Percentiles rank a stretch among this genome's conserved stretches.
phyloP scores from a whole-genome alignment of 108 stramenopile genomes.

The Bacterosira constricta region DNA sequence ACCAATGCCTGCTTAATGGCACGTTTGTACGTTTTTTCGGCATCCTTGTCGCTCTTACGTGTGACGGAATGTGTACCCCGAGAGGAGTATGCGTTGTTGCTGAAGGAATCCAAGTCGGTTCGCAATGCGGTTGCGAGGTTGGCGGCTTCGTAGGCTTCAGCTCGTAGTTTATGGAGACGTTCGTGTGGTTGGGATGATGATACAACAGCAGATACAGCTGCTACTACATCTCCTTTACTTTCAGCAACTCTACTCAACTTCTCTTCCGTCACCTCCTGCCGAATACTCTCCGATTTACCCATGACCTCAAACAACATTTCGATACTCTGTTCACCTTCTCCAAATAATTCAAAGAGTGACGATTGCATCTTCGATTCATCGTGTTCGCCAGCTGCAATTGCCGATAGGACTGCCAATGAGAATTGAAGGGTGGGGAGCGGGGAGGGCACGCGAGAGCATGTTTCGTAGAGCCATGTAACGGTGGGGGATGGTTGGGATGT shows the following conservation, averaged over 20 bases:
- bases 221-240: neutral
- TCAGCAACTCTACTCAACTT: conserved; percentile 12
- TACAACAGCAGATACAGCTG: neutral
- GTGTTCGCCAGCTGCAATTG: neutral
- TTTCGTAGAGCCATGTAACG: conserved; percentile 19
- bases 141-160: conserved; percentile 69
- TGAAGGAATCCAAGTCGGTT: conserved; percentile 47
- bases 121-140: conserved; percentile 62
- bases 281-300: conserved; percentile 1
- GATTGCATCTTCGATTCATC: conserved; percentile 22
- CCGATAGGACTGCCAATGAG: conserved; percentile 16
- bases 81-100: neutral
- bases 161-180: conserved; percentile 46
- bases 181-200: conserved; percentile 43
- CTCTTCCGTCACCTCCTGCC: conserved; percentile 14
- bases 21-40: conserved; percentile 64
- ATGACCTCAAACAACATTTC: conserved; percentile 30
- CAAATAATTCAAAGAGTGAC: conserved; percentile 35
- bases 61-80: conserved; percentile 66
- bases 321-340: conserved; percentile 18
- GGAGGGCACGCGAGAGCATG: conserved; percentile 22
- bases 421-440: conserved; percentile 26
- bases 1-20: conserved; percentile 66
- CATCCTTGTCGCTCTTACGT: conserved; percentile 56
- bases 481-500: neutral